Evolutionary conservation across 768 basidiomycete genomes (phyloP), one percentile per base, ranked within the genome.

Genomic region (Lepiota subincarnata): DNA sequence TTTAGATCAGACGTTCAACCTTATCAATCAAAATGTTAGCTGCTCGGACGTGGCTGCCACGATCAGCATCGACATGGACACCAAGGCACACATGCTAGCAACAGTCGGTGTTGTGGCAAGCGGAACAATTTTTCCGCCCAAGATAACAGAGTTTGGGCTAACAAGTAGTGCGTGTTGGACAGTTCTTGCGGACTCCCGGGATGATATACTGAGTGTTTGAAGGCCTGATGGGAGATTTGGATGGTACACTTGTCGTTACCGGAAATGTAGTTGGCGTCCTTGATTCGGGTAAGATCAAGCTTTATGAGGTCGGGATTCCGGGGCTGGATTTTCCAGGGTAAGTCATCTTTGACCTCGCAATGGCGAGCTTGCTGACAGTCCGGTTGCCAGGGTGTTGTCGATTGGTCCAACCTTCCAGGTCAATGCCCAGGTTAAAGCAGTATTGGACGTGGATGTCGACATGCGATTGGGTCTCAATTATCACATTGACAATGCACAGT

Each of bases 281-380:
- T 14, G 73, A 77, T 56, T 71, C 76, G 0, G 78, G 75, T 3
- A 70, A 69, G 39, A 64, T 77, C 49, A 59, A 62, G 13, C 59
- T 82, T 10, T 67, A 76, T 37, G 62, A 71, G 43, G 57, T 73
- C 24, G 74, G 74, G 0, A 66, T 82, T 51, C 76, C 76, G 1
- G 79, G 76, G 6, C 67, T 81, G 14, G 72, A 76, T 59, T 72
- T 81, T 62, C 77, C 78, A 39, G 77, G 73, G 76, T 77, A 63
- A 11, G 68, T 8, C 14, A 31, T 11, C n/a, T n/a, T 18, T 42
- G 6, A 11, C 18, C 13, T 22, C 14, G 24, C 8, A 10, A 12
- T 11, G 41, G 13, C 2, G 31, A n/a, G 10, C 26, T 14, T 53
- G 3, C 40, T 18, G 48, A 14, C 18, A n/a, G 34, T 31, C 26